phyloP scores from a whole-genome alignment of 2,329 filamentous ascomycete species.

The Metarhizium sp. region DNA sequence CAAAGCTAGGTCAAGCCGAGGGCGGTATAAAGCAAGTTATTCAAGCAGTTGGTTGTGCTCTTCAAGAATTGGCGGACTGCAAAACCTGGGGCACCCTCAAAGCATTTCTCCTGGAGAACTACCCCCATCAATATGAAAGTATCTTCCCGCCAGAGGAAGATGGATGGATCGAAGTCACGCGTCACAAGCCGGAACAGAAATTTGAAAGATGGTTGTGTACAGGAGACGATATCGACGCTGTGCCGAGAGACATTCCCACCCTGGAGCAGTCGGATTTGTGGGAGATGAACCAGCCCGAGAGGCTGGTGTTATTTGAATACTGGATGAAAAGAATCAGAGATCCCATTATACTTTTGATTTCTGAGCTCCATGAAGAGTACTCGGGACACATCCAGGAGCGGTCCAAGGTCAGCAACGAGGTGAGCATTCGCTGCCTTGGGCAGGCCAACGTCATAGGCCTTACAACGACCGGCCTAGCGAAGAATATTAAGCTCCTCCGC shows the following conservation, averaged over 20 bases:
- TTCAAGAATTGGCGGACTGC: background rate
- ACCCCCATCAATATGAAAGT: background rate
- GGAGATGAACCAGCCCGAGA: background rate
- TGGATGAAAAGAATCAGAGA: background rate
- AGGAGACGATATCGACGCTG: background rate
- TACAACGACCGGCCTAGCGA: slow-evolving; percentile 50
- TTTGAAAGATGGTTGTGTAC: slow-evolving; percentile 2
- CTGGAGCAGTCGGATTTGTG: background rate
- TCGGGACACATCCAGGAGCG: background rate
- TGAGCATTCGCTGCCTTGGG: slow-evolving; percentile 21
- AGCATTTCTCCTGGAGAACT: background rate
- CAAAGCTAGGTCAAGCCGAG: slow-evolving; percentile 12
- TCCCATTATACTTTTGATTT: background rate
- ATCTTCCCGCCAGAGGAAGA: background rate
- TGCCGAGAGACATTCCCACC: background rate
- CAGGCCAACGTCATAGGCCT: slow-evolving; percentile 43
- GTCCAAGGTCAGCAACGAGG: slow-evolving; percentile 7
- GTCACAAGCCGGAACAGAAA: background rate
- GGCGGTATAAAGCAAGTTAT: background rate
- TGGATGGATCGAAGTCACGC: background rate
- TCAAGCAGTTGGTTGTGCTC: background rate
- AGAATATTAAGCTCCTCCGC: slow-evolving; percentile 37
- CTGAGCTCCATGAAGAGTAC: slow-evolving; percentile 1
- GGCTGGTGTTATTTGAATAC: background rate
- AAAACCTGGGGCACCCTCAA: slow-evolving; percentile 1